These are phyloP conservation scores for Elsinoe ampelina DNA, from an alignment of 2,329 filamentous ascomycete species.

Conservation along the genomic window DNA sequence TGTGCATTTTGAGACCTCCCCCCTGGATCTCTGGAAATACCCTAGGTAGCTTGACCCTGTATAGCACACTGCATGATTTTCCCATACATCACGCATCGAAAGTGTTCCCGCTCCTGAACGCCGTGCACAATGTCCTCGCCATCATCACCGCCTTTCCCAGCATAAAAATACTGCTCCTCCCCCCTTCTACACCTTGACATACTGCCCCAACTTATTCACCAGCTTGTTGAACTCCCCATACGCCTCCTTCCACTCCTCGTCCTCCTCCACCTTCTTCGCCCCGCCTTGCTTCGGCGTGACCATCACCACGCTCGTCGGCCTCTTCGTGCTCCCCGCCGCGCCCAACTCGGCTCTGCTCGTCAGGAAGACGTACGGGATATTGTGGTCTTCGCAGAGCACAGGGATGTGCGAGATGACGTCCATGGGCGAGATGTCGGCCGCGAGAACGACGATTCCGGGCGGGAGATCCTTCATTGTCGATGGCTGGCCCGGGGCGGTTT, in stretches of 20 bases:
- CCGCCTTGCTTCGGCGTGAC: constrained; percentile 44
- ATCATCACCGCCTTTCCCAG: no score
- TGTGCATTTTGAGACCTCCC: background rate
- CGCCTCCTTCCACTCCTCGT: constrained; percentile 35
- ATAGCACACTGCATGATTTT: background rate
- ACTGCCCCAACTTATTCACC: constrained; percentile 49
- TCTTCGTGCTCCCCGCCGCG: constrained; percentile 86
- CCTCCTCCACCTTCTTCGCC: constrained; percentile 40
- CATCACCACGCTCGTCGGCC: constrained; percentile 95
- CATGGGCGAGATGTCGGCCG: constrained; percentile 95
- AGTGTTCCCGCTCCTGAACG: constrained; percentile 1
- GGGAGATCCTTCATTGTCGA: constrained; percentile 46
- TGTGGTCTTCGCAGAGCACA: constrained; percentile 95
- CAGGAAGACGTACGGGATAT: constrained; percentile 93
- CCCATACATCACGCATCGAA: background rate
- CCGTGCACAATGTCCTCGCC: background rate
- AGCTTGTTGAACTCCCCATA: constrained; percentile 48
- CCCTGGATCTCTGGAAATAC: constrained; percentile 2
- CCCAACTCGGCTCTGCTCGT: constrained; percentile 86
- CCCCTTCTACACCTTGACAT: constrained; percentile 42
- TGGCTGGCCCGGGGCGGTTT: constrained; percentile 64
- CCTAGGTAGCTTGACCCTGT: constrained; percentile 7
- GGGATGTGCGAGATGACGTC: constrained; percentile 98
- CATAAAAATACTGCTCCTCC: no score
- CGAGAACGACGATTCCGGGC: constrained; percentile 74